Evolutionary conservation across 345 rosid genomes (phyloP), one percentile per base, ranked within the genome.

Genomic region (Boechera retrofracta): DNA sequence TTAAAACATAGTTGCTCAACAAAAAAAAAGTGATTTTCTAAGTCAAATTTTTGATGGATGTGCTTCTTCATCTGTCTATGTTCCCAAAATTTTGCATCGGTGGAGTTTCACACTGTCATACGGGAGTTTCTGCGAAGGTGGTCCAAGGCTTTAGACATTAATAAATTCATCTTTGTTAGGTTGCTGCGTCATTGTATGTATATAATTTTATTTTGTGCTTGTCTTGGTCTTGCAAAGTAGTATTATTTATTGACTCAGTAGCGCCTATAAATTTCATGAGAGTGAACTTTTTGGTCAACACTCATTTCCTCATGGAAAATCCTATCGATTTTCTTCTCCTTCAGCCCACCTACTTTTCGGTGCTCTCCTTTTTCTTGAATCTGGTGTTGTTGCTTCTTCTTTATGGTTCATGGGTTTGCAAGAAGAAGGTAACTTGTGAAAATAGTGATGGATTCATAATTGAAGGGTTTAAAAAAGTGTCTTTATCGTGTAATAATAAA

Each of bases 351-450:
- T 82, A 80, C 80, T 63, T 77, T 12, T 85, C 76, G 15, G 81
- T 84, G 52, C 55, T 87, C 42, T 84, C 88, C 51, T 78, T 28
- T 47, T 79, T 83, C 16, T 69, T 85, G 69, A 87, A 86, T 69
- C 33, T 83, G 12, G 49, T 86, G 44, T 76, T 89, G 81, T 75
- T 86, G 68, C 60, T 88, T 1, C 38, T 62, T 26, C 73, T 85
- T 64, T 59, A 80, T 24, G 79, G 80, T 26, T 72, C 74, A 1
- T 84, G 80, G 81, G 67, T 84, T 32, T 78, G 42, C 44, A 82
- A 76, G 63, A 86, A 73, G 67, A 69, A 79, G 35, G 64, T 64
- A 41, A 77, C 48, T 16, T 76, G 67, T 63, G 71, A 33, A 69
- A n/a, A 68, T 11, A 84, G 75, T 39, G 84, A 61, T 60, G 67